Base-by-base conservation (phyloP, 2,329 filamentous ascomycete genomes). In the Diaporthe eres region DNA sequence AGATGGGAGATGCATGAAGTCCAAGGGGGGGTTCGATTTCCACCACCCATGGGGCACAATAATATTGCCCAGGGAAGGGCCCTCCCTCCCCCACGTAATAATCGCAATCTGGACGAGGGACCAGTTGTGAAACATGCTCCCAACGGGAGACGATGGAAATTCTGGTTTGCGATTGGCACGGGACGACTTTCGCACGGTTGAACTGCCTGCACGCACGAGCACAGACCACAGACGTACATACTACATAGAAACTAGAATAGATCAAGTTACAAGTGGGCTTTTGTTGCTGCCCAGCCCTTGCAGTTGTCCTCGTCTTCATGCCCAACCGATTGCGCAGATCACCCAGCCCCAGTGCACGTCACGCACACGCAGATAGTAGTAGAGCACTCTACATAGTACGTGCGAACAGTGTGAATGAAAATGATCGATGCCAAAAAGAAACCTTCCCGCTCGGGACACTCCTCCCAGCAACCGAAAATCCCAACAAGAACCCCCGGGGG, bases 1-100 rank as follows among this genome's bases (percentile, higher is more conserved):
- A 73, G 57, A 53, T 63, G 71, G 34, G n/a, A 63, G 71, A 65
- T 42, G 42, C 55, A 65, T 63, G 13, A 65, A 53, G 49, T 73
- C 31, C 71, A 63, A 63, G 44, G 70, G 34, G 34, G n/a, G 44
- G n/a, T 39, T 31, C 19, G 34, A 39, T 55, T 71, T 28, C 47
- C 67, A 57, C 34, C 37, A 37, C 22, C 12, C 3, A 34, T 53
- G 22, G 13, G 67, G 34, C 31, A 57, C 19, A 4, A 34, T n/a
- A 28, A 15, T 6, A 31, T 19, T 25, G 63, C 22, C 44, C 44
- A 51, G 28, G 44, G 19, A 17, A n/a, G 28, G 19, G 19, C 10
- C 28, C 34, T 4, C 10, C 42, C 44, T 1, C 25, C 28, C 17
- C 22, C 15, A n/a, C n/a, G 42, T 19, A 25, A 53, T 51, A 25